phyloP scores from a whole-genome alignment of 1,284 basidiomycete species.

The Ganoderma sinense region DNA sequence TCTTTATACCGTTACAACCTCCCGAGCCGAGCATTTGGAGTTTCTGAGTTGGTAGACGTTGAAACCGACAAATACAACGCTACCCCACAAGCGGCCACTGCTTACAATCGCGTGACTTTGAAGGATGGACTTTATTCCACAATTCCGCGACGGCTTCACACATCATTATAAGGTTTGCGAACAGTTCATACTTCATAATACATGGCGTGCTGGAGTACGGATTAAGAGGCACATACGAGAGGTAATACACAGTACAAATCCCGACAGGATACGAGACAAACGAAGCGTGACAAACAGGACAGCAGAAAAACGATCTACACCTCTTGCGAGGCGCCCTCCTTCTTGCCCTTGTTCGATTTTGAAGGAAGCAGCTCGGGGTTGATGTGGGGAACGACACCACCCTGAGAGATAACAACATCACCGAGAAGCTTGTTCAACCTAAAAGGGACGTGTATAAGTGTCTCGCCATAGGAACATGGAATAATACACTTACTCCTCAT shows the following conservation, averaged over 20 bases:
- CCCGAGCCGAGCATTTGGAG: no score
- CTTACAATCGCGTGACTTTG: neutral
- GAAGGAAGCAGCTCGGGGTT: slow-evolving; percentile 74
- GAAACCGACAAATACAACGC: neutral
- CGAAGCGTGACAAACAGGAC: slow-evolving; percentile 6
- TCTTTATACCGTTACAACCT: neutral
- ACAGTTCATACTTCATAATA: slow-evolving; percentile 26
- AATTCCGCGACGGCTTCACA: neutral
- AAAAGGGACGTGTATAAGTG: neutral
- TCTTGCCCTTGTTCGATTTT: slow-evolving; percentile 67
- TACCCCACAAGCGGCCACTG: neutral
- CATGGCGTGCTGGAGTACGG: slow-evolving; percentile 28
- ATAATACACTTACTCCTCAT: slow-evolving; percentile 69
- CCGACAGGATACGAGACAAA: slow-evolving; percentile 31
- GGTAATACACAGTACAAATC: slow-evolving; percentile 36
- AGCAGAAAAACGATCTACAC: slow-evolving; percentile 36
- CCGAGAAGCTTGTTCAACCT: slow-evolving; percentile 79
- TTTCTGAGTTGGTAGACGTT: no score
- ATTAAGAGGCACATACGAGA: slow-evolving; percentile 35
- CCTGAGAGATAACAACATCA: slow-evolving; percentile 82
- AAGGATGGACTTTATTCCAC: neutral
- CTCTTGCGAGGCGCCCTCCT: slow-evolving; percentile 52
- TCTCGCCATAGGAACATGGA: slow-evolving; percentile 10
- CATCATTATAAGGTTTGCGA: neutral
- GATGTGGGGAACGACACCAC: slow-evolving; percentile 82